These are phyloP conservation scores for Vaccinium corymbosum DNA, from an alignment of 148 eudicot species.

Conservation along the genomic window DNA sequence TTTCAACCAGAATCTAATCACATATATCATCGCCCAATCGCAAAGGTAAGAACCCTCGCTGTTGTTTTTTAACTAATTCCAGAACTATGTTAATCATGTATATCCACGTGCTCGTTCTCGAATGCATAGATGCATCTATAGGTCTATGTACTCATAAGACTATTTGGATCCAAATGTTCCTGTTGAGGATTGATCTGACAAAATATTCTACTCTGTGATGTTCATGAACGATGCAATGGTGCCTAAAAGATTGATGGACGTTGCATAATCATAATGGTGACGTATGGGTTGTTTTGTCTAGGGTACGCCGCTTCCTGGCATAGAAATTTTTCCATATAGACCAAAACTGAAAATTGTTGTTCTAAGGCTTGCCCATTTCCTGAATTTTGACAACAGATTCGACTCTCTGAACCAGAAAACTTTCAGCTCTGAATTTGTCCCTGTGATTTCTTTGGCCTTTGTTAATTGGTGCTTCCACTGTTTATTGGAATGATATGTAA, in stretches of 20 bases:
- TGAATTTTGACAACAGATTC: background rate
- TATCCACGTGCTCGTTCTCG: background rate
- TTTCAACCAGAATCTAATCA: constrained; percentile 37
- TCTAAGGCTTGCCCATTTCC: background rate
- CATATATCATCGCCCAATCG: constrained; percentile 33
- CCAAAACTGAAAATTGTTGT: background rate
- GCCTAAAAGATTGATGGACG: background rate
- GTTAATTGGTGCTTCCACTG: background rate
- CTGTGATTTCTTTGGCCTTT: background rate
- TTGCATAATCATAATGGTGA: background rate
- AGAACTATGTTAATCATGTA: background rate
- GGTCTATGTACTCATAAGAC: background rate
- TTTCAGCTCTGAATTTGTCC: constrained; percentile 8
- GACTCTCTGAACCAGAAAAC: background rate
- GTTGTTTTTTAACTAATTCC: background rate
- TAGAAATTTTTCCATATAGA: background rate
- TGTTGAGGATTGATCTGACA: background rate
- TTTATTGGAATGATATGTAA: background rate
- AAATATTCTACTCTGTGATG: background rate
- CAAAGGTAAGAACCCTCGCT: constrained; percentile 40
- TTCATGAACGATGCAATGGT: background rate
- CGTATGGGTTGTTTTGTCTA: background rate
- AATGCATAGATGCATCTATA: background rate
- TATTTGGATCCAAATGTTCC: background rate
- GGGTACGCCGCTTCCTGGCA: background rate